phyloP scores from a whole-genome alignment of 495 filamentous ascomycete genomes.

The Penicillium atrosanguineum region DNA sequence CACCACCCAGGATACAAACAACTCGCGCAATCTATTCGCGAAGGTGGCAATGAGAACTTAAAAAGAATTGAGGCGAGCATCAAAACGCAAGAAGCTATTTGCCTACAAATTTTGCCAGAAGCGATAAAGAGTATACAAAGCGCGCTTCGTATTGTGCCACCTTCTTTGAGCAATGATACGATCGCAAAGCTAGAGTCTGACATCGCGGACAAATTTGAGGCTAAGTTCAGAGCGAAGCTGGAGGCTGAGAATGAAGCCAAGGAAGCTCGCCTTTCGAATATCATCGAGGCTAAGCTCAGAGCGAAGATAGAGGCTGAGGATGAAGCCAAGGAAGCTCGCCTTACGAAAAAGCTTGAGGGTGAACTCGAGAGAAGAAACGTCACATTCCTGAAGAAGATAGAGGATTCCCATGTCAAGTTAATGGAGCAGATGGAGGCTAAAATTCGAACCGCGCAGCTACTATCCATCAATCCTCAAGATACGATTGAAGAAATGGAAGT shows the following conservation, averaged over 20 bases:
- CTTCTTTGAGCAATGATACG: background rate
- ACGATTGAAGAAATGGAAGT: background rate
- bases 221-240: background rate
- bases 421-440: background rate
- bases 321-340: too few relatives aligned
- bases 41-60: background rate
- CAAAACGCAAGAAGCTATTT: background rate
- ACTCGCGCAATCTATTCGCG: background rate
- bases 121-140: background rate
- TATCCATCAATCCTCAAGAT: background rate
- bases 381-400: background rate
- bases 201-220: background rate
- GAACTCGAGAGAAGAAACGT: background rate
- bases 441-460: too few relatives aligned
- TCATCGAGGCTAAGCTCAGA: background rate
- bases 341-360: background rate
- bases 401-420: background rate
- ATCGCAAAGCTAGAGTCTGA: background rate
- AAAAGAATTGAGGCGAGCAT: background rate
- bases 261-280: background rate
- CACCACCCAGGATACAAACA: background rate
- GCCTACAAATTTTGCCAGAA: background rate
- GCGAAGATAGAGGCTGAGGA: background rate
- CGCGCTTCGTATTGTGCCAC: background rate
- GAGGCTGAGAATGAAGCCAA: background rate